Evolutionary conservation across 164 flowering plant species (phyloP).

Genomic region (Nymphaea colorata): DNA sequence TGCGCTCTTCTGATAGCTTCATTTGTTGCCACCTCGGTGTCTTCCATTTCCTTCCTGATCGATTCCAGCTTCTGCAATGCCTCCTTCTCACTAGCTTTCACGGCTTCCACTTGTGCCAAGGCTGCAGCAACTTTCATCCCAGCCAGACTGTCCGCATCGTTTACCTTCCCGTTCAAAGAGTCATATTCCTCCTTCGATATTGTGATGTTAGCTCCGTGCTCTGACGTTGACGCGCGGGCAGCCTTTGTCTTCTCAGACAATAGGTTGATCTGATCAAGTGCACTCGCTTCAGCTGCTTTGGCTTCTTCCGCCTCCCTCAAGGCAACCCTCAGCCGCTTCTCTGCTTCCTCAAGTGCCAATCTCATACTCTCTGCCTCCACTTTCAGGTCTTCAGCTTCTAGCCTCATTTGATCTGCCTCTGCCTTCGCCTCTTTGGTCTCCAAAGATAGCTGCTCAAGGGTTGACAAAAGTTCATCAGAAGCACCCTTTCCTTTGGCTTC

Average conservation of each 20-base stretch:
- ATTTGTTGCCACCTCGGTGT: conserved; percentile 45
- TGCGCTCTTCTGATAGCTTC: conserved; percentile 72
- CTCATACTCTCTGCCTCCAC: conserved; percentile 44
- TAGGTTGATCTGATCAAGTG: conserved; percentile 47
- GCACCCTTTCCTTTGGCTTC: conserved; percentile 49
- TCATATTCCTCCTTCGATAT: conserved; percentile 71
- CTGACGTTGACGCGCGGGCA: conserved; percentile 59
- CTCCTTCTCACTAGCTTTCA: conserved; percentile 80
- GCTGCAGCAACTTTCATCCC: conserved; percentile 93
- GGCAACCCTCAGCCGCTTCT: conserved; percentile 43
- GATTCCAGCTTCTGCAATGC: conserved; percentile 57
- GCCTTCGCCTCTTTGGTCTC: conserved; percentile 49
- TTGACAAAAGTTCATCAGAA: conserved; percentile 50
- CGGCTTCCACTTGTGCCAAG: conserved; percentile 80
- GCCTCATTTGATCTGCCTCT: conserved; percentile 57
- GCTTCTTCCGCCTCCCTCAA: conserved; percentile 73
- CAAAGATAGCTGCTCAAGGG: conserved; percentile 41
- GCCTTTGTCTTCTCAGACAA: conserved; percentile 58
- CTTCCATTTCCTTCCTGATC: conserved; percentile 59
- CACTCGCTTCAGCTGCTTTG: conserved; percentile 58
- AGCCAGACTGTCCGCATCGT: conserved; percentile 57
- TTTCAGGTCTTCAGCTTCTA: conserved; percentile 48
- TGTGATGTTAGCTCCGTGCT: conserved; percentile 44
- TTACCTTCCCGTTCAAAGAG: conserved; percentile 58
- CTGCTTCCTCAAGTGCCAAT: conserved; percentile 45